Conservation (phyloP, 1,139 yeast species). For the Hansenula lynferdii region DNA sequence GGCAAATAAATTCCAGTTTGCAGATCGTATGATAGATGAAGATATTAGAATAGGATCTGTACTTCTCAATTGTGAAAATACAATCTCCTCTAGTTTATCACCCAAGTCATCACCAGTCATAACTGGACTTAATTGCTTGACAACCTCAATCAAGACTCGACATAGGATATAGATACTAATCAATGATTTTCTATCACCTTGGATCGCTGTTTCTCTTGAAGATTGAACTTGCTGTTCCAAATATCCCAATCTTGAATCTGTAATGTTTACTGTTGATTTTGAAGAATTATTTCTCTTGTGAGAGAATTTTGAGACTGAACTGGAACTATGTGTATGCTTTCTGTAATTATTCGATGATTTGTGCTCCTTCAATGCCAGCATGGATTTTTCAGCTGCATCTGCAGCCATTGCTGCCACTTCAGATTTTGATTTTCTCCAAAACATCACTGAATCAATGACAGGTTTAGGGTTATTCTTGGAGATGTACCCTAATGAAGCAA, state of each 20-base stretch:
- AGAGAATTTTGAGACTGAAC: constrained; percentile 27
- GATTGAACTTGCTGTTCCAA: constrained; percentile 44
- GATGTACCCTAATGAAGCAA: constrained; percentile 82
- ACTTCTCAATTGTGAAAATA: constrained; percentile 81
- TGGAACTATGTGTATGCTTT: constrained; percentile 22
- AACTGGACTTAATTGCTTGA: constrained; percentile 75
- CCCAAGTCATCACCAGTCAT: constrained; percentile 76
- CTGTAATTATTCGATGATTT: constrained; percentile 16
- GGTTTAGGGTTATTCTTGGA: constrained; percentile 91
- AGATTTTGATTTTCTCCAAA: constrained; percentile 91
- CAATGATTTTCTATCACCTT: constrained; percentile 81
- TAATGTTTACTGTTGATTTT: constrained; percentile 24
- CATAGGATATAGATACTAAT: constrained; percentile 90
- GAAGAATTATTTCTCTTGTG: constrained; percentile 34
- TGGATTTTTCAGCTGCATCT: constrained; percentile 39
- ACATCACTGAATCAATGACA: constrained; percentile 96
- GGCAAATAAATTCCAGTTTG: constrained; percentile 93
- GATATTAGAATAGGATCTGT: constrained; percentile 76
- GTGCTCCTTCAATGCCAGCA: constrained; percentile 21
- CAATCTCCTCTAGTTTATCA: constrained; percentile 85
- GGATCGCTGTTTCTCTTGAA: constrained; percentile 67
- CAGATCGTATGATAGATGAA: constrained; percentile 71
- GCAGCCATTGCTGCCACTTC: constrained; percentile 81
- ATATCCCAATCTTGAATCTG: constrained; percentile 22
- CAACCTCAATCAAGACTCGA: constrained; percentile 88